phyloP scores from a whole-genome alignment of 1,284 basidiomycete genomes.

The Mycosarcoma mackinlayi region DNA sequence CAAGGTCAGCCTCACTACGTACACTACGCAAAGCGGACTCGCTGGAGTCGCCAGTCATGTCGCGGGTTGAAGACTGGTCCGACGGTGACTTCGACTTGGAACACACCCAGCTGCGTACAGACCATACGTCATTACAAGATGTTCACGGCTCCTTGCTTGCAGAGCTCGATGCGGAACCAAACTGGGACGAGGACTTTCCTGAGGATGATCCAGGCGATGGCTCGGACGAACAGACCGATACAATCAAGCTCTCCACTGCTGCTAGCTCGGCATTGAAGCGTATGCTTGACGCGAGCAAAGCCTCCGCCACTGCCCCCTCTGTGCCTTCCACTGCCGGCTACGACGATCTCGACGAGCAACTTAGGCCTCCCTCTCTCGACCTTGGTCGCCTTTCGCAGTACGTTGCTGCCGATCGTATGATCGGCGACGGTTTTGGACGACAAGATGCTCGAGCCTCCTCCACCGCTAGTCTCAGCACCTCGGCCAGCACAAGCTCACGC shows the following conservation, averaged over 20 bases:
- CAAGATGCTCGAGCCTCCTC: conserved; percentile 11
- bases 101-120: conserved; percentile 35
- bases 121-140: conserved; percentile 25
- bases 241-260: conserved; percentile 43
- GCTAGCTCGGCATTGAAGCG: conserved; percentile 41
- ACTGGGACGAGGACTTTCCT: conserved; percentile 23
- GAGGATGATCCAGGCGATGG: conserved; percentile 19
- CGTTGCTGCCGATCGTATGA: conserved; percentile 1
- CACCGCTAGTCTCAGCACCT: conserved; percentile 40
- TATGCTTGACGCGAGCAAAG: conserved; percentile 36
- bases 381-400: conserved; percentile 15
- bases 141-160: conserved; percentile 7
- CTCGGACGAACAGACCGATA: conserved; percentile 47
- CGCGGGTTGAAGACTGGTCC: conserved; percentile 48
- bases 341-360: conserved; percentile 20
- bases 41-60: too few species aligned
- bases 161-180: conserved; percentile 13
- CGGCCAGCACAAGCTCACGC: conserved; percentile 47
- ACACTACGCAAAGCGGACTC: neutral
- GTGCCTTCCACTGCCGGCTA: neutral
- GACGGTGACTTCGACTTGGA: conserved; percentile 48
- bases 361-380: conserved; percentile 28
- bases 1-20: neutral
- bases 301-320: conserved; percentile 10
- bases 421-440: neutral